Evolutionary conservation across 225 moss, liverwort and hornwort species (phyloP).

Genomic region (Asterella californica): DNA sequence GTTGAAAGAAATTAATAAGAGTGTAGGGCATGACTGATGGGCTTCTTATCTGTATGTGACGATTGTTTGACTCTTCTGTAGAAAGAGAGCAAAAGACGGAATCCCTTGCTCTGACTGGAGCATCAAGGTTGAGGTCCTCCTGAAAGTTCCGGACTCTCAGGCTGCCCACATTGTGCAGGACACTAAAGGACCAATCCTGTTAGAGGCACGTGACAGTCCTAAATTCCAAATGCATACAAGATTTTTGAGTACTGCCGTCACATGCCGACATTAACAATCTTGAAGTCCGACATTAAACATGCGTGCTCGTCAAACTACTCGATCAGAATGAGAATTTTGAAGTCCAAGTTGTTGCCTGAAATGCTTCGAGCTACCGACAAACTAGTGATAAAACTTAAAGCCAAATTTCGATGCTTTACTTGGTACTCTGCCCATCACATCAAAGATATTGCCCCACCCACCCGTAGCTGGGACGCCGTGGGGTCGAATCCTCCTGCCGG

Average conservation of each 20-base stretch:
- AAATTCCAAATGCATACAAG: neutral
- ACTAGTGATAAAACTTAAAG: no score
- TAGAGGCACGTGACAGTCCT: neutral
- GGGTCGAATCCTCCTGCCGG: no score
- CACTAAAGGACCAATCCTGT: neutral
- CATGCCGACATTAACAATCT: neutral
- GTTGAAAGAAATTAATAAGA: neutral
- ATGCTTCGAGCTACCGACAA: neutral
- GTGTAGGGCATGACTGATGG: neutral
- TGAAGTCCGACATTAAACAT: no score
- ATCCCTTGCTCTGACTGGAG: neutral
- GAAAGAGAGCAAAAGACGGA: neutral
- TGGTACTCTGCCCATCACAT: no score
- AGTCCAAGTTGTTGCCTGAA: neutral
- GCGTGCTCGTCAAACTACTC: neutral
- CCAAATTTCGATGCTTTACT: no score
- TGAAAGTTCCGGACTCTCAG: neutral
- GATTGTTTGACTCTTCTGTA: neutral
- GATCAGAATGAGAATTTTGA: neutral
- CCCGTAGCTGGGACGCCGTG: no score
- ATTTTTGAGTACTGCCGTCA: neutral
- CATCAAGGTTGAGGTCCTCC: neutral
- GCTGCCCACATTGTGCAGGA: constrained; percentile 2
- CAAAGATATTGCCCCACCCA: no score
- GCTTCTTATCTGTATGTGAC: neutral